Evolutionary conservation across 768 basidiomycete species (phyloP), one percentile per base, ranked within the genome.

Genomic region (Rickenella mellea): DNA sequence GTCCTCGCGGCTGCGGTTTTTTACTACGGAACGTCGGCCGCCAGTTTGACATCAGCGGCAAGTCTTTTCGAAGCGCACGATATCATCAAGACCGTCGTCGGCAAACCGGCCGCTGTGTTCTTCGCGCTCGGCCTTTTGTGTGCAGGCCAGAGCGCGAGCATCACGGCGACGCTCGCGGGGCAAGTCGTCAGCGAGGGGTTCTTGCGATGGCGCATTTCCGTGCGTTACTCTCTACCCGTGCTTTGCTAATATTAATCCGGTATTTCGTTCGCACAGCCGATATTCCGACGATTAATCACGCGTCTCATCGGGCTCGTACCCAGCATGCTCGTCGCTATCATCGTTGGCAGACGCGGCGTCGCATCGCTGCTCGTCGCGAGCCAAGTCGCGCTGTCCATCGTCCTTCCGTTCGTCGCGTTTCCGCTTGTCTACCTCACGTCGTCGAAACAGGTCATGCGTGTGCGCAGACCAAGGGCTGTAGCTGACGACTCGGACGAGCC

Each of bases 141-240:
- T 33, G 60, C 67, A 4, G 72, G 72, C 10, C 70, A 75, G 51
- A 64, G 64, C n/a, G 73, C 73, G 1, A 63, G 63, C 15, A 63
- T 75, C 44, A 72, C 71, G 0, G 69, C 67, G 9, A 73, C 72
- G 1, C 52, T 74, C 11, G 61, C 68, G 0, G 70, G 73, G 1
- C 70, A 73, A 44, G 61, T 74, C 35, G 66, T 75, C 30, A 61
- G 61, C 12, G 70, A 74, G 45, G 73, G 71, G 2, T 68, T 71
- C 43, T 60, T 72, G 49, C 56, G 64, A n/a, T 73, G 71, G 70
- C 58, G 58, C 19, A 65, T 69, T 8, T 67, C 64, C 49, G 57
- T 58, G 47, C 15, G 51, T 40, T 3, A 20, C 8, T 15, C 29
- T 44, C 12, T 7, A 25, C 27, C 64, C 62, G n/a, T 7, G 14